phyloP scores from a whole-genome alignment of 371 early-diverging fungal genomes.

The Batkoa obscura region DNA sequence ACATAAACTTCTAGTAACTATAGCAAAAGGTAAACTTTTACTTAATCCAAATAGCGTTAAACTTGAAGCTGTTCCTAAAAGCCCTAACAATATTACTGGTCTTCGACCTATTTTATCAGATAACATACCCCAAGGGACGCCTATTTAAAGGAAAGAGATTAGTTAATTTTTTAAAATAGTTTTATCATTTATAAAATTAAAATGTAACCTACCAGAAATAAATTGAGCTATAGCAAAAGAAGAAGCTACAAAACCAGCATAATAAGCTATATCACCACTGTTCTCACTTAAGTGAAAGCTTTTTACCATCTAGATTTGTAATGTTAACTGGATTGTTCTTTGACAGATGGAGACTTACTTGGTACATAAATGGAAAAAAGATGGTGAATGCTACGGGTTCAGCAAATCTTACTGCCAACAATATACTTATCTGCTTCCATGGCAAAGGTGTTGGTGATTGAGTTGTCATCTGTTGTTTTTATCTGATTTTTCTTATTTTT shows the following conservation, averaged over 20 bases:
- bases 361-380: constrained; percentile 38
- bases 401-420: constrained; percentile 33
- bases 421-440: constrained; percentile 25
- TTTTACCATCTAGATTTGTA: constrained; percentile 24
- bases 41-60: constrained; percentile 55
- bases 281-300: constrained; percentile 32
- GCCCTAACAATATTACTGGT: constrained; percentile 59
- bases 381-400: constrained; percentile 42
- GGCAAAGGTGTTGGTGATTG: constrained; percentile 22
- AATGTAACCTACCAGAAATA: constrained; percentile 21
- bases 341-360: constrained; percentile 8
- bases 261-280: constrained; percentile 33
- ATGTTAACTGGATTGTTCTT: neutral
- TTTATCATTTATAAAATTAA: neutral
- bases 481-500: too few species aligned
- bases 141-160: neutral
- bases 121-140: constrained; percentile 27
- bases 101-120: constrained; percentile 51
- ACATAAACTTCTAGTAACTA: constrained; percentile 36
- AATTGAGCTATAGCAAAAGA: constrained; percentile 42
- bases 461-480: too few species aligned
- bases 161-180: neutral
- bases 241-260: constrained; percentile 37
- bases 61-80: constrained; percentile 46
- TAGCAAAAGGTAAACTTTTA: constrained; percentile 39